Conservation (phyloP, 805 yeast species). For the Metschnikowia corniflorae region DNA sequence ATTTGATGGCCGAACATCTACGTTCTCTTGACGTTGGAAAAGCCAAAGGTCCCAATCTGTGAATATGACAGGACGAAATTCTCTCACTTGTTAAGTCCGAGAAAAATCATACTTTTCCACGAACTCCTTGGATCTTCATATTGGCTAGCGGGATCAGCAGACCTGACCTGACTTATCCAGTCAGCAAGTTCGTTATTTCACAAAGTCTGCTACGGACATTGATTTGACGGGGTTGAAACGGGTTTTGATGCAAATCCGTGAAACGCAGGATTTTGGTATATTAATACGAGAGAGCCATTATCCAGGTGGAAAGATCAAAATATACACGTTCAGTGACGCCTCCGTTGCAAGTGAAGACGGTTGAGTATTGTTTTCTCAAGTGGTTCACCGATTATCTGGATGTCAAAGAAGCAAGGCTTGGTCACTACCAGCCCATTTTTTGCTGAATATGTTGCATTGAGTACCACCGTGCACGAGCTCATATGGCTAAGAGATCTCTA, state of each 20-base stretch:
- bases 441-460: constrained; percentile 2
- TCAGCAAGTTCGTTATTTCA: constrained; percentile 4
- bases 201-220: neutral
- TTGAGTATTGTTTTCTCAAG: neutral
- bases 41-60: neutral
- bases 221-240: neutral
- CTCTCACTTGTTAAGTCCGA: neutral
- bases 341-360: constrained; percentile 3
- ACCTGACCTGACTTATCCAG: constrained; percentile 1
- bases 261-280: neutral
- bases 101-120: neutral
- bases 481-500: neutral
- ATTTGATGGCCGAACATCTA: neutral
- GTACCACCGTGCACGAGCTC: neutral
- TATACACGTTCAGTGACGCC: constrained; percentile 5
- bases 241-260: neutral
- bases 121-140: constrained; percentile 1
- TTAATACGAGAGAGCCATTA: neutral
- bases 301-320: neutral
- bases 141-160: constrained; percentile 3
- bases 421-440: constrained; percentile 3
- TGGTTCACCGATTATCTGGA: constrained; percentile 1
- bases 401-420: too few species aligned
- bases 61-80: neutral
- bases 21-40: neutral